Percentiles rank a stretch among this genome's conserved stretches.
These are phyloP conservation scores for Camelina laxa DNA, from an alignment of 345 rosid species.

Conservation along the genomic window DNA sequence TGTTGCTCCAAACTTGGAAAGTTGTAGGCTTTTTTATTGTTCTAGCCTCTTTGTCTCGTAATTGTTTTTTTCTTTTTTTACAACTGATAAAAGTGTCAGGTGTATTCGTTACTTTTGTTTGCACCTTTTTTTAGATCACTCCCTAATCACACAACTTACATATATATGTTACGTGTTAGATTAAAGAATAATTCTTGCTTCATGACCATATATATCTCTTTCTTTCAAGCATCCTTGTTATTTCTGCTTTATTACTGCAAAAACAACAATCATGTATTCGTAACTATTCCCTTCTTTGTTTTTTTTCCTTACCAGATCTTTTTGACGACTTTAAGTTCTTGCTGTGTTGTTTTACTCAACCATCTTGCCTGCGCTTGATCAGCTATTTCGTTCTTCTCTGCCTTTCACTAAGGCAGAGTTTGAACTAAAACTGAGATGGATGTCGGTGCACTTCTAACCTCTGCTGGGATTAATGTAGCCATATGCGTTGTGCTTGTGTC, in stretches of 20 bases:
- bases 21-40: background rate
- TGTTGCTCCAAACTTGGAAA: background rate
- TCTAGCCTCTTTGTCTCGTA: background rate
- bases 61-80: background rate
- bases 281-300: background rate
- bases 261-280: background rate
- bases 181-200: background rate
- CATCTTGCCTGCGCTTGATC: constrained; percentile 3
- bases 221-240: background rate
- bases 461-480: constrained; percentile 81
- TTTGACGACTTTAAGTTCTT: background rate
- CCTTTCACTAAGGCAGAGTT: constrained; percentile 32
- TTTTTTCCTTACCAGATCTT: constrained; percentile 24
- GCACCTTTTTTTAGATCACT: background rate
- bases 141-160: background rate
- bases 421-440: constrained; percentile 60
- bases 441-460: constrained; percentile 71
- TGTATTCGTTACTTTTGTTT: constrained; percentile 5
- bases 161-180: background rate
- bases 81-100: background rate
- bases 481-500: constrained; percentile 64
- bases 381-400: constrained; percentile 24
- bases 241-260: constrained; percentile 5
- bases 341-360: background rate
- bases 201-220: constrained; percentile 3